These are phyloP conservation scores for Xylariaceae sp. DNA, from an alignment of 2,329 filamentous ascomycete genomes.

Conservation along the genomic window DNA sequence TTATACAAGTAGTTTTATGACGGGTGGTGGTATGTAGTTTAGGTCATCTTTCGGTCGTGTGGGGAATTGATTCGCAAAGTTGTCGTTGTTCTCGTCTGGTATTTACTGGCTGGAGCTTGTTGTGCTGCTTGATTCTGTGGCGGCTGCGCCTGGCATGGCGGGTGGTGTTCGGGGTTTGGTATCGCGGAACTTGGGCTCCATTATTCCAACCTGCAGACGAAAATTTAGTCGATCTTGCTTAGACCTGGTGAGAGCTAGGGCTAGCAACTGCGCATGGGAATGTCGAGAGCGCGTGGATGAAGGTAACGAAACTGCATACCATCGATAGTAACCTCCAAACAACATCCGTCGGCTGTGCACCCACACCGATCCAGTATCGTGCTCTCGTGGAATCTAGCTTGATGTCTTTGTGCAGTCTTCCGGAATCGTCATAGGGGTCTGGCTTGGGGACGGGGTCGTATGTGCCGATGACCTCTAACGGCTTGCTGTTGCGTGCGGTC, in stretches of 20 bases:
- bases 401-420: slow-evolving; percentile 83
- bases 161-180: slow-evolving; percentile 26
- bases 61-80: slow-evolving; percentile 1
- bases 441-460: slow-evolving; percentile 66
- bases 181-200: slow-evolving; percentile 36
- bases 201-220: slow-evolving; percentile 30
- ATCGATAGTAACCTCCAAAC: slow-evolving; percentile 82
- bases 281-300: neutral
- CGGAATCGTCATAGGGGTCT: slow-evolving; percentile 57
- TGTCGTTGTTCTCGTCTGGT: slow-evolving; percentile 5
- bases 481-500: slow-evolving; percentile 80
- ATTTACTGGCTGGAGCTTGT: neutral
- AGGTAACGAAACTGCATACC: slow-evolving; percentile 44
- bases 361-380: slow-evolving; percentile 95
- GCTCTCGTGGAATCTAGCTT: slow-evolving; percentile 76
- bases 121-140: slow-evolving; percentile 5
- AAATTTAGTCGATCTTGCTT: neutral
- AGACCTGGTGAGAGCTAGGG: no score
- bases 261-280: neutral
- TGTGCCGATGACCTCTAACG: slow-evolving; percentile 86
- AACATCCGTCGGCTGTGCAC: slow-evolving; percentile 87
- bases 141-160: slow-evolving; percentile 19
- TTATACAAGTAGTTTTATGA: slow-evolving; percentile 4
- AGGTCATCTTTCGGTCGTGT: no score
- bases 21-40: no score